These are phyloP conservation scores for Stagonosporopsis vannaccii DNA, from an alignment of 2,329 filamentous ascomycete genomes.

Conservation along the genomic window DNA sequence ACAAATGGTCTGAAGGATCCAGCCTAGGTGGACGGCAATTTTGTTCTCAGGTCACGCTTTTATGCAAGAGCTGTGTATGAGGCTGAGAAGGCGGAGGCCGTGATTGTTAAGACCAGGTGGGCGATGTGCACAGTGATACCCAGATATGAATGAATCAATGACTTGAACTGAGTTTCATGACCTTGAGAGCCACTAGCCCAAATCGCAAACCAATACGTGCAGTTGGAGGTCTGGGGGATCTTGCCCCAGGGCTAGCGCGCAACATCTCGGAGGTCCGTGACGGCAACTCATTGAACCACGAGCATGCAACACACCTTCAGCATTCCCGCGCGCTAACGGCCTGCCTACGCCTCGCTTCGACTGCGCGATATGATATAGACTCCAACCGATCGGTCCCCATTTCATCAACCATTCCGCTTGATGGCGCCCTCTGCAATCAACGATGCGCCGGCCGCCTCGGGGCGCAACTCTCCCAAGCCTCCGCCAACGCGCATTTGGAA, in stretches of 20 bases:
- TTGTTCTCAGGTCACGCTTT: neutral
- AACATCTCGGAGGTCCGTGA: conserved; percentile 25
- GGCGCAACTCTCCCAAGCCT: conserved; percentile 61
- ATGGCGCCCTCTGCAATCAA: conserved; percentile 50
- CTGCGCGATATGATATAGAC: conserved; percentile 39
- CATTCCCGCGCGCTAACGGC: conserved; percentile 27
- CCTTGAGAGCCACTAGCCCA: neutral
- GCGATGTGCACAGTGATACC: conserved; percentile 10
- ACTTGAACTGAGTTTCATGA: neutral
- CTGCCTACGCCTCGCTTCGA: conserved; percentile 21
- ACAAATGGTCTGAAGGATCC: conserved; percentile 86
- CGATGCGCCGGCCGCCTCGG: conserved; percentile 50
- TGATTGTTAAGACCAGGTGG: neutral
- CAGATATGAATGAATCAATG: neutral
- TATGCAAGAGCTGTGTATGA: neutral
- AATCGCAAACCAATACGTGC: neutral
- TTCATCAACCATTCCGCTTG: conserved; percentile 17
- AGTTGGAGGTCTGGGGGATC: neutral
- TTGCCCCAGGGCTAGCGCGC: neutral
- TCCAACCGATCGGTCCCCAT: conserved; percentile 15
- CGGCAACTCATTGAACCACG: conserved; percentile 28
- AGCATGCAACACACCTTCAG: conserved; percentile 25
- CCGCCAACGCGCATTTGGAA: conserved; percentile 60
- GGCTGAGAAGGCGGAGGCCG: neutral
- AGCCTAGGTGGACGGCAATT: conserved; percentile 53